Conservation (phyloP, 2,329 filamentous ascomycete genomes). For the Nannizziopsis arthrosporioides region DNA sequence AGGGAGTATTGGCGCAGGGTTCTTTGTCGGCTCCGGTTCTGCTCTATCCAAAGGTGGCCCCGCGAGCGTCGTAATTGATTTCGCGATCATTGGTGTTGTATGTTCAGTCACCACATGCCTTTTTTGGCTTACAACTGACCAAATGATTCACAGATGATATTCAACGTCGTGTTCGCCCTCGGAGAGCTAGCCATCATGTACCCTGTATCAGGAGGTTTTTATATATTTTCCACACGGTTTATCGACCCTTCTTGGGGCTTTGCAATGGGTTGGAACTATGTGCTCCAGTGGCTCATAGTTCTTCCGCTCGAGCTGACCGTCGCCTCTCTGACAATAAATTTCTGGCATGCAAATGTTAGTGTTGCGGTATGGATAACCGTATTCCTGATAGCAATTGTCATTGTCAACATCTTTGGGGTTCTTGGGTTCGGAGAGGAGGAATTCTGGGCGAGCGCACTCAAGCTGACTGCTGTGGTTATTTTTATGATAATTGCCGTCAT, state of each 20-base stretch:
- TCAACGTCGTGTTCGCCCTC: constrained; percentile 48
- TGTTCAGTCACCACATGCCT: background rate
- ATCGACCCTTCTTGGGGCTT: constrained; percentile 47
- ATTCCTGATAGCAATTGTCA: constrained; percentile 59
- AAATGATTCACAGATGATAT: constrained; percentile 37
- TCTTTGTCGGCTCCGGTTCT: constrained; percentile 32
- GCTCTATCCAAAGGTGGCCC: constrained; percentile 31
- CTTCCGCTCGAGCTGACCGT: constrained; percentile 74
- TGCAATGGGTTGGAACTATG: constrained; percentile 48
- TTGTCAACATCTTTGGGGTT: constrained; percentile 72
- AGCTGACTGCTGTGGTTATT: constrained; percentile 67
- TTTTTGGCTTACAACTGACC: background rate
- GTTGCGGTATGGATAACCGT: constrained; percentile 49
- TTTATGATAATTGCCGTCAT: constrained; percentile 80
- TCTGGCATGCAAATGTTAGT: constrained; percentile 44
- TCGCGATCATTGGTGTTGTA: constrained; percentile 41
- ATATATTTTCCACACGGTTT: constrained; percentile 49
- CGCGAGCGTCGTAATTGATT: constrained; percentile 31
- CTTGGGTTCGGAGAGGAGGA: constrained; percentile 76
- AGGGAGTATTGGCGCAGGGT: constrained; percentile 23
- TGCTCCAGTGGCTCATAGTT: constrained; percentile 70
- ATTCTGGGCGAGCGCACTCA: constrained; percentile 69
- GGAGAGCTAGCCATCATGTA: constrained; percentile 52
- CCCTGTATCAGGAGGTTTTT: constrained; percentile 52
- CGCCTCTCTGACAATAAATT: constrained; percentile 65